Percentiles rank a stretch among this genome's conserved stretches.
Evolutionary conservation across 208 protist species (phyloP).

Genomic region (Acanthamoeba lenticulata): DNA sequence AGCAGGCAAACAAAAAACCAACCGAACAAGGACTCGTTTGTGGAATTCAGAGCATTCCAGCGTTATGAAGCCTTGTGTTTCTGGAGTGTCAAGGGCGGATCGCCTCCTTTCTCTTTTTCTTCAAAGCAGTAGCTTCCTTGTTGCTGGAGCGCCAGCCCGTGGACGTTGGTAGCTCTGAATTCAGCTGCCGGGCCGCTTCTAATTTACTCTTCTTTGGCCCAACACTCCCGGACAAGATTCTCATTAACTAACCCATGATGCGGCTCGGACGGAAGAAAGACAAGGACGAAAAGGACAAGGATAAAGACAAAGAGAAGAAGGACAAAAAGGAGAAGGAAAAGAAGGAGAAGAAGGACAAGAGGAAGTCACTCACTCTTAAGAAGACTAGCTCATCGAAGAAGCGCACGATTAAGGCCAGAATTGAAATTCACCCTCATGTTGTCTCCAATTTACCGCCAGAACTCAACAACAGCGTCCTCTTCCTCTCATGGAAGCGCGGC

Average conservation of each 20-base stretch:
- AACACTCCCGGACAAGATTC: not conserved
- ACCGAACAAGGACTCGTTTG: too few species aligned
- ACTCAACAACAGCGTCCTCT: conserved; percentile 26
- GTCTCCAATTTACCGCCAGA: conserved; percentile 15
- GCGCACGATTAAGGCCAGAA: conserved; percentile 19
- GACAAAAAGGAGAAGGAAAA: conserved; percentile 1
- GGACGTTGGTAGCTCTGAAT: too few species aligned
- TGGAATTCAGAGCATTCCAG: too few species aligned
- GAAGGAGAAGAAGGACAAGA: conserved; percentile 5
- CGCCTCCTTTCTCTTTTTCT: too few species aligned
- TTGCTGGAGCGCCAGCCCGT: too few species aligned
- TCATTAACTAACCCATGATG: not conserved
- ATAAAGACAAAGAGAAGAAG: conserved; percentile 13
- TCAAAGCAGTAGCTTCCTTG: too few species aligned
- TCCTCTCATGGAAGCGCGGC: conserved; percentile 34
- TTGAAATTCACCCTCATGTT: not conserved
- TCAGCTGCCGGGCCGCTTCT: too few species aligned
- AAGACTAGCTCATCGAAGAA: not conserved
- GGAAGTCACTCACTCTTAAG: not conserved
- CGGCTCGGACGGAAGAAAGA: conserved; percentile 20
- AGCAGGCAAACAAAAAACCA: too few species aligned
- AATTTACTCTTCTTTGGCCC: not conserved
- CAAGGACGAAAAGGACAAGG: conserved; percentile 38
- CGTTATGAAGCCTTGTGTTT: too few species aligned
- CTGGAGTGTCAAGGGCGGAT: too few species aligned